phyloP scores from a whole-genome alignment of 2,329 filamentous ascomycete genomes.

The Piedraia hortae region DNA sequence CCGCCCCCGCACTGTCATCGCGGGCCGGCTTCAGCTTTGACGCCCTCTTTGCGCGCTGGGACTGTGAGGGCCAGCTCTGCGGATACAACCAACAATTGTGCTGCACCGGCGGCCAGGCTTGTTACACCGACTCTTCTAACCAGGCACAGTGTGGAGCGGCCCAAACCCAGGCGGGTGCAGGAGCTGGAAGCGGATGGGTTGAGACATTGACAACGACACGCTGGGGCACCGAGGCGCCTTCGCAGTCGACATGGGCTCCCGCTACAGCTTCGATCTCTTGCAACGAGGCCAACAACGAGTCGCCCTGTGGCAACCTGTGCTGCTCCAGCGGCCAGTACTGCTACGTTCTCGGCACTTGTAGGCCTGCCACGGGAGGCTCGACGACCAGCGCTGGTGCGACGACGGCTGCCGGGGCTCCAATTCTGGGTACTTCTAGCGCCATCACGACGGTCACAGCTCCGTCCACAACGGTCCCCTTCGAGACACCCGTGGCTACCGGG shows the following conservation, averaged over 20 bases:
- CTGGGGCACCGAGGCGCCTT: constrained; percentile 22
- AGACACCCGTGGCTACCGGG: constrained; percentile 26
- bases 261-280: constrained; percentile 15
- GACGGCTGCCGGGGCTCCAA: constrained; percentile 25
- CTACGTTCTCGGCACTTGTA: constrained; percentile 29
- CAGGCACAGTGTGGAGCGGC: constrained; percentile 20
- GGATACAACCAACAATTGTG: constrained; percentile 25
- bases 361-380: constrained; percentile 21
- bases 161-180: constrained; percentile 6
- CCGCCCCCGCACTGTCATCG: constrained; percentile 6
- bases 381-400: constrained; percentile 22
- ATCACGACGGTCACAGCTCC: constrained; percentile 21
- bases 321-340: constrained; percentile 46
- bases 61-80: constrained; percentile 21
- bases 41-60: constrained; percentile 11
- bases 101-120: constrained; percentile 19
- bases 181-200: constrained; percentile 20
- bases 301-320: constrained; percentile 39
- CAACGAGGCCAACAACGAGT: constrained; percentile 21
- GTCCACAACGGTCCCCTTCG: constrained; percentile 22
- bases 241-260: constrained; percentile 7
- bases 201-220: constrained; percentile 29
- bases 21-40: constrained; percentile 11
- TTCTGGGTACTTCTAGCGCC: constrained; percentile 25
- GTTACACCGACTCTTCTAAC: constrained; percentile 21